phyloP scores from a whole-genome alignment of 495 filamentous ascomycete genomes.

The Penicillium waksmanii region DNA sequence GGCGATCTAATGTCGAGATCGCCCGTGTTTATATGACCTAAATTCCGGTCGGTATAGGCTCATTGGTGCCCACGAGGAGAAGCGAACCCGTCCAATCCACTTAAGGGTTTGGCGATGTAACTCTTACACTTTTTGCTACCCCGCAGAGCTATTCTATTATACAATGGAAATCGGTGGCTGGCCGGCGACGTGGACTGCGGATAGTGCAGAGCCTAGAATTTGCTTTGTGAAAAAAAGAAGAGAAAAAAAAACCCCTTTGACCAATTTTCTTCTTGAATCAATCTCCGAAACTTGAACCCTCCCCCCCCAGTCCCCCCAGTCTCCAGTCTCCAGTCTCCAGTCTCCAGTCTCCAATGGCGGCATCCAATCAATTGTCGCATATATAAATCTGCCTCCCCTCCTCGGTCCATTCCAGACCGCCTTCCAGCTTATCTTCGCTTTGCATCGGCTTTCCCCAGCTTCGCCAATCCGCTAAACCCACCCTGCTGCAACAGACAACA shows the following conservation, averaged over 20 bases:
- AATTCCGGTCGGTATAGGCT: background rate
- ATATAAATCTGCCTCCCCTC: conserved; percentile 17
- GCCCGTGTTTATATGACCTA: conserved; percentile 2
- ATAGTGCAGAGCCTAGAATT: conserved; percentile 1
- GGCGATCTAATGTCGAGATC: background rate
- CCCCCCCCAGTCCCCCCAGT: too few species aligned
- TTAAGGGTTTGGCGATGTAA: conserved; percentile 14
- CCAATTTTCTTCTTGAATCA: background rate
- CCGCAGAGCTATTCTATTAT: conserved; percentile 23
- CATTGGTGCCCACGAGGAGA: background rate
- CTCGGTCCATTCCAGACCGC: conserved; percentile 35
- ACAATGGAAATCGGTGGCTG: conserved; percentile 29
- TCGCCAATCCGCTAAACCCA: conserved; percentile 25
- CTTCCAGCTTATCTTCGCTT: conserved; percentile 49
- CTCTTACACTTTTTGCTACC: conserved; percentile 21
- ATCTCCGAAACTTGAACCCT: too few species aligned
- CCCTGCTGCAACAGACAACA: conserved; percentile 17
- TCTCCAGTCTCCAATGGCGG: background rate
- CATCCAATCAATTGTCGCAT: conserved; percentile 27
- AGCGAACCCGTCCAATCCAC: conserved; percentile 1
- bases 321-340: background rate
- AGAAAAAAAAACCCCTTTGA: background rate
- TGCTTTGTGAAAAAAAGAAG: background rate
- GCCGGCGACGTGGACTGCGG: conserved; percentile 8
- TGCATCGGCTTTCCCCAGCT: conserved; percentile 48